phyloP scores from a whole-genome alignment of 768 basidiomycete genomes.

The Termitomyces sp. region DNA sequence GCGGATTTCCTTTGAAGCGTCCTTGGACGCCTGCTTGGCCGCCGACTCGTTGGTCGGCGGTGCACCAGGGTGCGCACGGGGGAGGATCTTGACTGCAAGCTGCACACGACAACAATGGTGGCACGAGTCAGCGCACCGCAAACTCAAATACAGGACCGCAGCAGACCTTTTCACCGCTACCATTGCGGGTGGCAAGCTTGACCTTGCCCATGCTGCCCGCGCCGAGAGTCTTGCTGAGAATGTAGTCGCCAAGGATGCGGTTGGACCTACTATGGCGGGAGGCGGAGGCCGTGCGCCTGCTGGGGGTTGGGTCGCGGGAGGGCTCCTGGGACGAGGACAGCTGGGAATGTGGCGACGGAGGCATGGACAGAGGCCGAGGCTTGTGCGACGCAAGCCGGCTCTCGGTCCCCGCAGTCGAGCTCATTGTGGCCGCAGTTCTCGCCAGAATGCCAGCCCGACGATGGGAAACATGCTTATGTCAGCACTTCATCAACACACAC shows the following conservation, averaged over 20 bases:
- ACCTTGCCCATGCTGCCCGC: slow-evolving; percentile 99
- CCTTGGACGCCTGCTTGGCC: slow-evolving; percentile 79
- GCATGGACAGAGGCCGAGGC: slow-evolving; percentile 14
- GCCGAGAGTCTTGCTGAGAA: slow-evolving; percentile 92
- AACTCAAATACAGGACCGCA: slow-evolving; percentile 5
- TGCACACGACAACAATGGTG: slow-evolving; percentile 21
- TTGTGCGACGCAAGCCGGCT: slow-evolving; percentile 1
- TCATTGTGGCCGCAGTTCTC: slow-evolving; percentile 1
- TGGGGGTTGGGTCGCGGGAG: slow-evolving; percentile 1
- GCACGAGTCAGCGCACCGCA: neutral
- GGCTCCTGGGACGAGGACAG: neutral
- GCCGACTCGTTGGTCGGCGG: slow-evolving; percentile 41
- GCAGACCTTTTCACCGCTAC: slow-evolving; percentile 89
- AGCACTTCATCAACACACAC: neutral
- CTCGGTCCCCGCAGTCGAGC: neutral
- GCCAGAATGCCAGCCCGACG: neutral
- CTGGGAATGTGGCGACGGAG: slow-evolving; percentile 9
- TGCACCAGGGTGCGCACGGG: slow-evolving; percentile 67
- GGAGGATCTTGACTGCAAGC: slow-evolving; percentile 99
- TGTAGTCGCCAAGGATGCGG: slow-evolving; percentile 87
- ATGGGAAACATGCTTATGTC: neutral
- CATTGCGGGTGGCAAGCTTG: slow-evolving; percentile 87
- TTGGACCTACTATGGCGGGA: slow-evolving; percentile 35
- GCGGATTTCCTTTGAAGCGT: slow-evolving; percentile 93
- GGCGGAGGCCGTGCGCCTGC: slow-evolving; percentile 14